Evolutionary conservation across 495 filamentous ascomycete genomes (phyloP).

Genomic region (Hypoxylon intermedium): DNA sequence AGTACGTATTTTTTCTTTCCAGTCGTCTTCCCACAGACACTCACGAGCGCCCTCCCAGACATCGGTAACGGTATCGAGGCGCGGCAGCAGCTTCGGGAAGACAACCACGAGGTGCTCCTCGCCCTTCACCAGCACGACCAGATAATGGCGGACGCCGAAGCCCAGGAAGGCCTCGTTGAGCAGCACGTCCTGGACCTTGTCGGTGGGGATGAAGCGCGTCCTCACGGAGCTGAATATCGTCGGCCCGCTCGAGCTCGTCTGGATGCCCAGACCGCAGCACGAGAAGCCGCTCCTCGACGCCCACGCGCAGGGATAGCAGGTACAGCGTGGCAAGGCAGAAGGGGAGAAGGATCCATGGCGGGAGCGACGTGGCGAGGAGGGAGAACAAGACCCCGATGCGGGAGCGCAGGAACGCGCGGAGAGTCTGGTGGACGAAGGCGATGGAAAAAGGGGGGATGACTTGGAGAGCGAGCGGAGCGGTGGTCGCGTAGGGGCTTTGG

Average conservation of each 20-base stretch:
- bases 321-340: slow-evolving; percentile 43
- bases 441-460: slow-evolving; percentile 39
- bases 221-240: slow-evolving; percentile 63
- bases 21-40: slow-evolving; percentile 62
- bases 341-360: slow-evolving; percentile 50
- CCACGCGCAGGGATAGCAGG: slow-evolving; percentile 47
- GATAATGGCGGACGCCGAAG: slow-evolving; percentile 88
- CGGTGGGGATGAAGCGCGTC: slow-evolving; percentile 92
- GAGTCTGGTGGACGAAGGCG: slow-evolving; percentile 45
- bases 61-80: slow-evolving; percentile 72
- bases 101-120: slow-evolving; percentile 90
- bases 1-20: slow-evolving; percentile 10
- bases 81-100: slow-evolving; percentile 82
- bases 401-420: slow-evolving; percentile 42
- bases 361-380: slow-evolving; percentile 11
- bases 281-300: slow-evolving; percentile 81
- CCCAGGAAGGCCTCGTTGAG: slow-evolving; percentile 96
- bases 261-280: slow-evolving; percentile 89
- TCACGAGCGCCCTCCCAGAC: slow-evolving; percentile 83
- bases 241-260: slow-evolving; percentile 74
- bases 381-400: slow-evolving; percentile 1
- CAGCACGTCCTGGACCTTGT: slow-evolving; percentile 86
- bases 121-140: slow-evolving; percentile 89
- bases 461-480: slow-evolving; percentile 2
- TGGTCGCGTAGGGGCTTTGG: slow-evolving; percentile 30